Evolutionary conservation across 1,284 basidiomycete genomes (phyloP).

Genomic region (Rhodotorula sp.): DNA sequence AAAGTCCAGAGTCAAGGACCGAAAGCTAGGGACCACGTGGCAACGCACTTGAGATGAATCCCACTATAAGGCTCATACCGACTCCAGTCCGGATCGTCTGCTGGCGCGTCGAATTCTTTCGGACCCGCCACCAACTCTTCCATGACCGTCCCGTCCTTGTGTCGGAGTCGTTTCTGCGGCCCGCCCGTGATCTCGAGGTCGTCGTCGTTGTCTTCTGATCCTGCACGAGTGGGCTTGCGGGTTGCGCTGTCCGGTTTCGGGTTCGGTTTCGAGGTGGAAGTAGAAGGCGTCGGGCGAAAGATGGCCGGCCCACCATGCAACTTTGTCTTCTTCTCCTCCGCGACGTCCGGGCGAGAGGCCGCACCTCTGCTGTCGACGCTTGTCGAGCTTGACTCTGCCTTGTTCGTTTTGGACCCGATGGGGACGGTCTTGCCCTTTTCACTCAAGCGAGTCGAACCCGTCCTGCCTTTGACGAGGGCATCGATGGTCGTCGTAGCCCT

Average conservation of each 20-base stretch:
- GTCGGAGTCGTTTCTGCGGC: slow-evolving; percentile 51
- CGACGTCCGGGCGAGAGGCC: too few relatives aligned
- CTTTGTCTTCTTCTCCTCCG: not conserved
- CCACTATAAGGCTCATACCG: slow-evolving; percentile 81
- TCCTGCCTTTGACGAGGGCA: not conserved
- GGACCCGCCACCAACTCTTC: slow-evolving; percentile 75
- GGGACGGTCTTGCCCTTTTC: not conserved
- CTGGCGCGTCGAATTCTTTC: slow-evolving; percentile 60
- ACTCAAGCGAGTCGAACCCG: not conserved
- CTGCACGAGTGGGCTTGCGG: not conserved
- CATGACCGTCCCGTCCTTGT: slow-evolving; percentile 67
- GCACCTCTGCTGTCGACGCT: too few relatives aligned
- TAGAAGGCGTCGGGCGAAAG: not conserved
- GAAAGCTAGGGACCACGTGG: slow-evolving; percentile 9
- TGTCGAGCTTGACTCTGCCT: too few relatives aligned
- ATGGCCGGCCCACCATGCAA: not conserved
- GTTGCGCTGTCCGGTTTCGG: not conserved
- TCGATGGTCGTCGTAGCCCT: not conserved
- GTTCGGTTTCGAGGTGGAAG: not conserved
- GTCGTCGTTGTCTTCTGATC: slow-evolving; percentile 25
- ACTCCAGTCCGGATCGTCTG: slow-evolving; percentile 69
- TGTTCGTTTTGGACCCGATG: not conserved
- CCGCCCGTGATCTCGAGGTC: slow-evolving; percentile 28
- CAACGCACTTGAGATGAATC: slow-evolving; percentile 73
- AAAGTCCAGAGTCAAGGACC: not conserved